Evolutionary conservation across 345 rosid genomes (phyloP), one percentile per base, ranked within the genome.

Genomic region (Salix exigua): DNA sequence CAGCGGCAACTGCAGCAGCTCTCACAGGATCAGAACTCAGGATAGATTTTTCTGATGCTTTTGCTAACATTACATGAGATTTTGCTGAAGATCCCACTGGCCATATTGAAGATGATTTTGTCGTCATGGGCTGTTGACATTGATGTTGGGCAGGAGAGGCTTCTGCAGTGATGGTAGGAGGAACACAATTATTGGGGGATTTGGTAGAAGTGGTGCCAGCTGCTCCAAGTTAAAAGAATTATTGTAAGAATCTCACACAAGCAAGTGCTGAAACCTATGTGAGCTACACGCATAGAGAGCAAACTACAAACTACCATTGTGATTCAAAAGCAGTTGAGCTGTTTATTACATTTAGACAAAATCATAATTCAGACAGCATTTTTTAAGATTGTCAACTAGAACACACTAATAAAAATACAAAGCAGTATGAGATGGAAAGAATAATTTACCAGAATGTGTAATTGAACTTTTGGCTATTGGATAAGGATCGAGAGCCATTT

Each of bases 1-100:
- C 98, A 18, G 94, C 91, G 79, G 93, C 92, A 61, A 83, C 91
- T 65, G 97, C 92, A 78, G 91, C 86, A 73, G 98, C 98, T 80
- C 88, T 88, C 79, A 88, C 86, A 38, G 87, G 86, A 76, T 87
- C 92, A 10, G 85, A 77, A 72, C 82, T 79, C 66, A 79, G 77
- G 75, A 74, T 80, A 67, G 91, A 73, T 79, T 83, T 88, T 13
- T 70, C 60, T 35, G 75, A 71, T 26, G 85, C 35, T 68, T 79
- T 88, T 75, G 85, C 89, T 35, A 76, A 66, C 61, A 81, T 33
- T 42, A 78, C 69, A 79, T 85, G 91, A 73, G 89, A 73, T 82
- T 89, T 92, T 28, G 65, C 55, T 60, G 81, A 72, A 80, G 87
- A 68, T 77, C 72, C 73, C 63, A 82, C 33, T 68, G 87, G 71